Evolutionary conservation across 768 basidiomycete genomes (phyloP).

Genomic region (Boletales sp.): DNA sequence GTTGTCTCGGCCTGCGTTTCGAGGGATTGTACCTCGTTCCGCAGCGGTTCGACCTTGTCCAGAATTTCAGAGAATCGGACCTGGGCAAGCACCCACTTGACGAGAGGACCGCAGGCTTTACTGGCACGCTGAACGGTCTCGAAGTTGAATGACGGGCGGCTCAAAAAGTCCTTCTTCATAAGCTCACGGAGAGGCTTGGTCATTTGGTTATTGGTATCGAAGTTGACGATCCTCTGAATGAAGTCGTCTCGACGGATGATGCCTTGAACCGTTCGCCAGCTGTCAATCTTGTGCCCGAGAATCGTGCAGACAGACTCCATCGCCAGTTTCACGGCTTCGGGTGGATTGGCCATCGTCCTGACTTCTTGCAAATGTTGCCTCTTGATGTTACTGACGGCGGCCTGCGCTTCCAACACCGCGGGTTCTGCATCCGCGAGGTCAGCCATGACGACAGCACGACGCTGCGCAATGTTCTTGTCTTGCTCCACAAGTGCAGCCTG

Average conservation of each 20-base stretch:
- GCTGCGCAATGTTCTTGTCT: constrained; percentile 84
- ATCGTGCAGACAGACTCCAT: constrained; percentile 99
- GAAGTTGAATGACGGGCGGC: constrained; percentile 87
- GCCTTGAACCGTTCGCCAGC: constrained; percentile 93
- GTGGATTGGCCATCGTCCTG: constrained; percentile 96
- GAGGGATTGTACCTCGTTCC: constrained; percentile 91
- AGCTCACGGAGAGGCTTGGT: constrained; percentile 81
- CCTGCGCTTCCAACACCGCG: constrained; percentile 89
- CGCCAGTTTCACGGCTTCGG: constrained; percentile 93
- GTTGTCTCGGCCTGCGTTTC: constrained; percentile 93
- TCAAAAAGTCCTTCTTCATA: constrained; percentile 93
- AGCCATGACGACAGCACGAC: constrained; percentile 84
- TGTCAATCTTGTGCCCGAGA: constrained; percentile 94
- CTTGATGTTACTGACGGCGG: constrained; percentile 97
- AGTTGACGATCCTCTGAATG: constrained; percentile 92
- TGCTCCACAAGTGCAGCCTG: constrained; percentile 92
- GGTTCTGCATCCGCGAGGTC: constrained; percentile 98
- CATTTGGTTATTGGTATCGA: constrained; percentile 90
- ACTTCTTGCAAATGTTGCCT: constrained; percentile 95
- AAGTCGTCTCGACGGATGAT: constrained; percentile 97
- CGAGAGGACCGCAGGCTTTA: constrained; percentile 95
- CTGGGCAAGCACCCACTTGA: constrained; percentile 98
- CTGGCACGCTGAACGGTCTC: constrained; percentile 94
- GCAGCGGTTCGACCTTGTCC: constrained; percentile 93
- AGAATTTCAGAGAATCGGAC: constrained; percentile 96